Base-by-base conservation (phyloP, 495 filamentous ascomycete genomes). In the Platismatia glauca region DNA sequence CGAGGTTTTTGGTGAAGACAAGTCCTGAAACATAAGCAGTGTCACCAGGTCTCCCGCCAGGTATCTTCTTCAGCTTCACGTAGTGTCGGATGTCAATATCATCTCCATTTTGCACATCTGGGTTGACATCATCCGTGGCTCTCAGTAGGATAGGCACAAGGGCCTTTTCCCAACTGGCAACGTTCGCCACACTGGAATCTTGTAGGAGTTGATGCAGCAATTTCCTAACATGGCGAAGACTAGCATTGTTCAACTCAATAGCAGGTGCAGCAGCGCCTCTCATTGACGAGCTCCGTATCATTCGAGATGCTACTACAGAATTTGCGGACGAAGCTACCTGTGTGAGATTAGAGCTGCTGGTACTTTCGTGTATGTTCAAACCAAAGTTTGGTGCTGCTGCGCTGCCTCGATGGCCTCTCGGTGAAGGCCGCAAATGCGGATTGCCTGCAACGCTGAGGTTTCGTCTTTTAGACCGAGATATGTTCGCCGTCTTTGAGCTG, bases 41-140 rank as follows among this genome's bases (percentile, higher is more conserved):
- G 74, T 99, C 95, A 22, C 88, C 84, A 46, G 94, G 94, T 58
- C 81, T 83, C 34, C 91, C 94, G 24, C 93, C 92, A 2, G 91
- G 87, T 8, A 97, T 91, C 70, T 95, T 95, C 69, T 99, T 99
- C 27, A 99, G 75, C 73, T 99, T 99, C 52, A 99, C 87, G 69
- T 96, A 99, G 69, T 97, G 93, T n/a, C 94, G 84, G 64, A 99
- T 96, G 72, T 99, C 93, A 75, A 97, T 96, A 68, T 93, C 89
- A 69, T 99, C 95, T 3, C 90, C 90, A 55, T 79, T 80, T 57
- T 91, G 86, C 29, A 96, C 86, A 72, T 97, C 86, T 7, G 95
- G 95, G 67, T 96, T 89, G 24, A 99, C 91, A 68, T 96, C 94
- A 67, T 96, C 91, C 0, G 93, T 93, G 63, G 91, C 92, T 65